phyloP scores from a whole-genome alignment of 371 early-diverging fungal species.

The Rhizomucor miehei region DNA sequence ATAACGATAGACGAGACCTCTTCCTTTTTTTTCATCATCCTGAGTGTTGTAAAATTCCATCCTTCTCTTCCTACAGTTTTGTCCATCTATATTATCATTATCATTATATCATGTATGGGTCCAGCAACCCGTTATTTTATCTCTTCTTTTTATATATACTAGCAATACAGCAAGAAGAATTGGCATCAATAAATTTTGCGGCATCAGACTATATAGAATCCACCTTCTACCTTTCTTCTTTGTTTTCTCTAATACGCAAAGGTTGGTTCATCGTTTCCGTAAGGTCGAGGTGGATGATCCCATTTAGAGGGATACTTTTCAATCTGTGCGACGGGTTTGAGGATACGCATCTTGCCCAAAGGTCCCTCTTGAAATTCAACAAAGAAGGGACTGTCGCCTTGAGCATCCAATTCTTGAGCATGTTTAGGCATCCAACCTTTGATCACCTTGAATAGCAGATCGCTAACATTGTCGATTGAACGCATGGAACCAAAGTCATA shows the following conservation, averaged over 20 bases:
- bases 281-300: conserved; percentile 7
- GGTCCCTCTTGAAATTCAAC: conserved; percentile 1
- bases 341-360: neutral
- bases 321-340: neutral
- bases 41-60: no score
- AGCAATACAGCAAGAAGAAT: no score
- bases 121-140: no score
- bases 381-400: neutral
- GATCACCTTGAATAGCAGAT: neutral
- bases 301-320: conserved; percentile 3
- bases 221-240: no score
- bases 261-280: conserved; percentile 2
- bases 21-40: no score
- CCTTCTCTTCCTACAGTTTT: no score
- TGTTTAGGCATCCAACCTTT: neutral
- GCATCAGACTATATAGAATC: no score
- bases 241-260: neutral
- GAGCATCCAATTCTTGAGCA: neutral
- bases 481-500: conserved; percentile 1
- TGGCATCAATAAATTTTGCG: no score
- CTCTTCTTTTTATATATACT: no score
- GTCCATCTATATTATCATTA: no score
- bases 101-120: no score
- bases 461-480: conserved; percentile 1
- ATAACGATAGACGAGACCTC: no score